Evolutionary conservation across 2,329 filamentous ascomycete species (phyloP).

Genomic region (Venturia nashicola): DNA sequence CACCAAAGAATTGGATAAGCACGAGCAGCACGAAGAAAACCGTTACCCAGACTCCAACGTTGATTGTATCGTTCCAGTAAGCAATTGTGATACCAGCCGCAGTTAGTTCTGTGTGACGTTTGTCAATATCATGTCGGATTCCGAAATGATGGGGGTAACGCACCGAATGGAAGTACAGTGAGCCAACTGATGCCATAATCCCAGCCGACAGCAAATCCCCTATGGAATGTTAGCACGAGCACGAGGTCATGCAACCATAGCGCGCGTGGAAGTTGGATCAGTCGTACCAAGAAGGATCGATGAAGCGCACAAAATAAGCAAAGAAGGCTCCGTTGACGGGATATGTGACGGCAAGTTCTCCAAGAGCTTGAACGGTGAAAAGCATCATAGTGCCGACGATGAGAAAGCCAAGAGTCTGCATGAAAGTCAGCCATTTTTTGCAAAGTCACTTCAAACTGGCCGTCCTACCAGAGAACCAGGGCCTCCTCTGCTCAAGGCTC

Average conservation of each 20-base stretch:
- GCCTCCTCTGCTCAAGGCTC: conserved; percentile 24
- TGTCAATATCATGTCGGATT: not conserved
- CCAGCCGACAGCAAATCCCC: conserved; percentile 25
- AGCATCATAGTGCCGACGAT: conserved; percentile 11
- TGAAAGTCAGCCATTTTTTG: conserved; percentile 22
- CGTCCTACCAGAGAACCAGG: conserved; percentile 12
- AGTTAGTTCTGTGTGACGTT: conserved; percentile 30
- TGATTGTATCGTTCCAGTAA: conserved; percentile 25
- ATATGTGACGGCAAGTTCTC: conserved; percentile 28
- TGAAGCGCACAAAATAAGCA: conserved; percentile 30
- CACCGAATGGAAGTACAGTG: conserved; percentile 23
- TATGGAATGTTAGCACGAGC: conserved; percentile 19
- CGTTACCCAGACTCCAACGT: conserved; percentile 22
- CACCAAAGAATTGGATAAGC: conserved; percentile 26
- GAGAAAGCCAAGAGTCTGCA: conserved; percentile 24
- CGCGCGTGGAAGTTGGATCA: not conserved
- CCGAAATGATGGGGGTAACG: not conserved
- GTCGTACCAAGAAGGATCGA: conserved; percentile 31
- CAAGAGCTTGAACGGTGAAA: conserved; percentile 27
- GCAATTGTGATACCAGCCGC: conserved; percentile 25
- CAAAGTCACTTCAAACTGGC: not conserved
- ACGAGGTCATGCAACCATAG: not conserved
- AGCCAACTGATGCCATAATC: conserved; percentile 21
- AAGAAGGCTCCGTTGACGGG: conserved; percentile 30
- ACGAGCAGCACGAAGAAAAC: conserved; percentile 26